phyloP scores from a whole-genome alignment of 495 filamentous ascomycete genomes.

The Aspergillus cristatus region DNA sequence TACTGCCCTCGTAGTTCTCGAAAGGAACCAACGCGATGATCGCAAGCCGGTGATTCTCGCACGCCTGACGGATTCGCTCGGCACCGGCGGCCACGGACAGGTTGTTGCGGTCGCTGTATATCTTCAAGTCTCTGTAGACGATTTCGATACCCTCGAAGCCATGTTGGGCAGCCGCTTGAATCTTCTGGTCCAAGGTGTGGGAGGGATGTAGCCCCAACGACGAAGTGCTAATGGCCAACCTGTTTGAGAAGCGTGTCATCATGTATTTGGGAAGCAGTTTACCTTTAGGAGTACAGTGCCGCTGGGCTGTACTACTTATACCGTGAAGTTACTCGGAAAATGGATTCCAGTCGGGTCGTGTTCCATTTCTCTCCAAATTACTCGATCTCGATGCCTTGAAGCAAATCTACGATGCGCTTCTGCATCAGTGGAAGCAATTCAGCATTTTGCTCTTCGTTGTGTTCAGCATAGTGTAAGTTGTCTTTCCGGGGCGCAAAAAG shows the following conservation, averaged over 20 bases:
- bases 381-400: too few species aligned
- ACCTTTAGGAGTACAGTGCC: too few species aligned
- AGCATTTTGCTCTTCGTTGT: too few species aligned
- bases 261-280: too few species aligned
- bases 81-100: constrained; percentile 47
- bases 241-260: constrained; percentile 13
- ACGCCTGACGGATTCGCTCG: constrained; percentile 39
- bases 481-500: too few species aligned
- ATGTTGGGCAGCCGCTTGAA: constrained; percentile 48
- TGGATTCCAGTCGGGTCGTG: too few species aligned
- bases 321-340: too few species aligned
- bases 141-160: constrained; percentile 60
- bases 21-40: constrained; percentile 66
- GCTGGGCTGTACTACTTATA: too few species aligned
- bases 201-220: constrained; percentile 55
- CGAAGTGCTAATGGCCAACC: constrained; percentile 49
- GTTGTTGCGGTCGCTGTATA: constrained; percentile 30
- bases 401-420: too few species aligned
- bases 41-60: constrained; percentile 38
- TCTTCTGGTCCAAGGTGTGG: constrained; percentile 52
- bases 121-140: constrained; percentile 59
- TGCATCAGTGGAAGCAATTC: too few species aligned
- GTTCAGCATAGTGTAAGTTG: too few species aligned
- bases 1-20: constrained; percentile 59
- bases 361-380: too few species aligned